Conservation (phyloP, 2,329 filamentous ascomycete genomes). For the Colletotrichum neosansevieriae region DNA sequence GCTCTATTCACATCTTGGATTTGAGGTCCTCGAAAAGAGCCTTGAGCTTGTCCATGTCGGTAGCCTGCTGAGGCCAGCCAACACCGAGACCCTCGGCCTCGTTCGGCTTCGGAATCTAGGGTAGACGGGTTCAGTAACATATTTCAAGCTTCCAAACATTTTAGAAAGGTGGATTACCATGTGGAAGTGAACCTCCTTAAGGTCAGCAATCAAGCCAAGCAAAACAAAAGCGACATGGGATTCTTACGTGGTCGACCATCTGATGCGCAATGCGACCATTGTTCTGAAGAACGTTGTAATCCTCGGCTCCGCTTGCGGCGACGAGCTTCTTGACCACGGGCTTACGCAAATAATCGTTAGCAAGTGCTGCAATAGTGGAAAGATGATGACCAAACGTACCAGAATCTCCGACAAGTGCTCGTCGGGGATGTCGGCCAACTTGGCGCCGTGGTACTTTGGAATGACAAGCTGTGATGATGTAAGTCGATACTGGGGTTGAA, state of each 20-base stretch:
- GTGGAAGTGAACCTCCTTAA: slow-evolving; percentile 85
- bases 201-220: slow-evolving; percentile 20
- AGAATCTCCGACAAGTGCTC: slow-evolving; percentile 86
- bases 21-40: slow-evolving; percentile 85
- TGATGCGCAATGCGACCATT: slow-evolving; percentile 94
- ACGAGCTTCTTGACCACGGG: slow-evolving; percentile 91
- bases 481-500: slow-evolving; percentile 16
- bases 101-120: slow-evolving; percentile 93
- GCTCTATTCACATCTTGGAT: slow-evolving; percentile 77
- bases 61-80: slow-evolving; percentile 80
- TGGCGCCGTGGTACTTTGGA: slow-evolving; percentile 92
- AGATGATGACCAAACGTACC: slow-evolving; percentile 57
- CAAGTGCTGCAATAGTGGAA: background rate
- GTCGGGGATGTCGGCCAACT: slow-evolving; percentile 93
- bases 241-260: slow-evolving; percentile 86
- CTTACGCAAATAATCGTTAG: slow-evolving; percentile 49
- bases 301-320: slow-evolving; percentile 76
- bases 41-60: slow-evolving; percentile 87
- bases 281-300: slow-evolving; percentile 98
- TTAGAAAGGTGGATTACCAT: slow-evolving; percentile 67
- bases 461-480: slow-evolving; percentile 80
- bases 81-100: slow-evolving; percentile 82
- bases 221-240: background rate
- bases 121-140: slow-evolving; percentile 11
- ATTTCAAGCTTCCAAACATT: background rate